A percentile compares a stretch with the other conserved stretches of the same genome.
phyloP scores from a whole-genome alignment of 176 grass and related monocot genomes.

The Avena atlantica region DNA sequence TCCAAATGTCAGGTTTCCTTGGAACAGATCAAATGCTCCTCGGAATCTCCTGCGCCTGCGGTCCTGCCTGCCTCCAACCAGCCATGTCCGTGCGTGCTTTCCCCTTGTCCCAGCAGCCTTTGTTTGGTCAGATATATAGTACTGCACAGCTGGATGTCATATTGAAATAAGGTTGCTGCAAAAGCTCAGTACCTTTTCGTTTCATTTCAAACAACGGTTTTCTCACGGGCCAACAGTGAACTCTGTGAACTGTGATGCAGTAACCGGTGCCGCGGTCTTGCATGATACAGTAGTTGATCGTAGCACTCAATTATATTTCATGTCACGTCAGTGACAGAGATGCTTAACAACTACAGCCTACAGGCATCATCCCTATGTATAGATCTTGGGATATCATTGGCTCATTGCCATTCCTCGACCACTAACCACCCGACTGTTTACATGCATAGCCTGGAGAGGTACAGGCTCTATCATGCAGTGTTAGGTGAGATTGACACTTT shows the following conservation, averaged over 20 bases:
- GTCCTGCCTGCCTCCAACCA: slow-evolving; percentile 1
- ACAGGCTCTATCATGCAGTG: not conserved
- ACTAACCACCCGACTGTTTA: slow-evolving; percentile 33
- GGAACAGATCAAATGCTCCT: not conserved
- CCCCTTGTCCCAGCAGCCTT: not conserved
- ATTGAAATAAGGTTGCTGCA: not conserved
- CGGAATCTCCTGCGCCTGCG: not conserved
- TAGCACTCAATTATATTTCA: too few species aligned
- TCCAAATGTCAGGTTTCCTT: slow-evolving; percentile 19
- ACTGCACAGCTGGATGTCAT: not conserved
- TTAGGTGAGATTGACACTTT: slow-evolving; percentile 37
- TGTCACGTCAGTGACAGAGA: slow-evolving; percentile 19
- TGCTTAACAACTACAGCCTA: slow-evolving; percentile 1
- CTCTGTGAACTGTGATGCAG: not conserved
- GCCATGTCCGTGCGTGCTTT: not conserved
- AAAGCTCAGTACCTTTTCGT: slow-evolving; percentile 10
- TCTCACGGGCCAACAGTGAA: too few species aligned
- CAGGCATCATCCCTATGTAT: slow-evolving; percentile 14
- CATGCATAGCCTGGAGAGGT: slow-evolving; percentile 16
- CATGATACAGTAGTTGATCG: not conserved
- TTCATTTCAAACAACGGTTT: not conserved
- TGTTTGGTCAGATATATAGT: slow-evolving; percentile 1
- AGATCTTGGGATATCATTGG: not conserved
- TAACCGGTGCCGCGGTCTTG: not conserved
- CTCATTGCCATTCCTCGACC: not conserved